Evolutionary conservation across 495 filamentous ascomycete genomes (phyloP), one percentile per base, ranked within the genome.

Genomic region (Filosporella fistucella): DNA sequence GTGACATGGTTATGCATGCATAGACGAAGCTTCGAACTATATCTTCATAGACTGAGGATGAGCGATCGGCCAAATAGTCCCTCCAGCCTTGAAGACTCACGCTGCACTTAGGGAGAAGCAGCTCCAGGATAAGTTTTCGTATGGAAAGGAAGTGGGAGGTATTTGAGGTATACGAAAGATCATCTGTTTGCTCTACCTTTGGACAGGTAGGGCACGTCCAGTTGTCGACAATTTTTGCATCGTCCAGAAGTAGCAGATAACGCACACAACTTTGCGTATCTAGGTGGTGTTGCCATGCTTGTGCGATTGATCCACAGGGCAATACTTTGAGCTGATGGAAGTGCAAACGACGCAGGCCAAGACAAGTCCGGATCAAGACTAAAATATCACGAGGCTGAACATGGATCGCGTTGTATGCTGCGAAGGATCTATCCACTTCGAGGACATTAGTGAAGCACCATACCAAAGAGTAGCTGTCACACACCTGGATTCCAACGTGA

Each of bases 401-500:
- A 49, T 59, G 49, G 8, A 41, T 14, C 11, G 56, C 37, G 20
- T 51, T 24, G 22, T 43, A 37, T 13, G 43, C 24, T 24, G 42
- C 53, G 44, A 57, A 56, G 6, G 35, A 21, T 32, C 32, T 62
- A 23, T 59, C 56, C 9, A 51, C 58, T 60, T 25, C 23, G 20
- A 3, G 10, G 2, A 38, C 12, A 28, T 57, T 20, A 57, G 54
- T 40, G 5, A n/a, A 18, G 1, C 6, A 16, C 23, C 6, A 0
- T 34, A 9, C n/a, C 17, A 40, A 34, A 32, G 3, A 16, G 17
- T 7, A 41, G n/a, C 1, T 36, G 17, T 2, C 10, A 24, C 43
- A 30, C 55, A 60, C 58, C 47, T 39, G 86, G 84, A 52, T 77
- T 79, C 91, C 89, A 95, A 52, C 79, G 80, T 35, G 79, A 77